Percentiles rank a stretch among this genome's conserved stretches.
Evolutionary conservation across 805 yeast genomes (phyloP).

Genomic region (Wickerhamomyces tratensis): DNA sequence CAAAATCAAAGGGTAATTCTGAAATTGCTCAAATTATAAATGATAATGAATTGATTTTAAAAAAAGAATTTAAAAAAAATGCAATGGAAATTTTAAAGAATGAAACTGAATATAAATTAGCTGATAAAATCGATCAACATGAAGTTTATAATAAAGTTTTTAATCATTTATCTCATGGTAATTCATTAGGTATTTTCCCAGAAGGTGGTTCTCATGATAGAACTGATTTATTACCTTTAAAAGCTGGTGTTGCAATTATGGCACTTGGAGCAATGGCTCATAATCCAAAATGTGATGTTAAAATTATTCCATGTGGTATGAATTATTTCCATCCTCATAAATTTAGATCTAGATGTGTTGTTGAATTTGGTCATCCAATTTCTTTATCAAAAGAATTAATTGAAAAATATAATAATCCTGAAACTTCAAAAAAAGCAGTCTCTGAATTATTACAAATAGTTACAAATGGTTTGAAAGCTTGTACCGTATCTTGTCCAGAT

Average conservation of each 20-base stretch:
- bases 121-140: conserved; percentile 80
- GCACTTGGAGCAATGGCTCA: conserved; percentile 88
- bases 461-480: conserved; percentile 68
- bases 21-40: conserved; percentile 59
- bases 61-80: conserved; percentile 58
- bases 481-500: conserved; percentile 83
- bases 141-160: conserved; percentile 79
- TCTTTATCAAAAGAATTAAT: conserved; percentile 55
- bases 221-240: conserved; percentile 81
- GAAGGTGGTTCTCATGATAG: conserved; percentile 99
- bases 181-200: conserved; percentile 89
- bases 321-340: conserved; percentile 94
- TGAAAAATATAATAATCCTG: conserved; percentile 51
- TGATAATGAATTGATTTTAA: conserved; percentile 60
- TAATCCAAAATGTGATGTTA: conserved; percentile 66
- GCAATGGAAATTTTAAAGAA: conserved; percentile 32
- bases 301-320: conserved; percentile 95
- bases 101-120: conserved; percentile 59
- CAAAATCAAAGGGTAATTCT: conserved; percentile 67
- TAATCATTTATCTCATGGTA: conserved; percentile 68
- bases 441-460: conserved; percentile 60
- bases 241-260: conserved; percentile 98
- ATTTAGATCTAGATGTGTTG: conserved; percentile 89
- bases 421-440: conserved; percentile 63
- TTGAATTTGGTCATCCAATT: conserved; percentile 89